Base-by-base conservation (phyloP, 2,329 filamentous ascomycete species). In the Pestalotiopsis fici region DNA sequence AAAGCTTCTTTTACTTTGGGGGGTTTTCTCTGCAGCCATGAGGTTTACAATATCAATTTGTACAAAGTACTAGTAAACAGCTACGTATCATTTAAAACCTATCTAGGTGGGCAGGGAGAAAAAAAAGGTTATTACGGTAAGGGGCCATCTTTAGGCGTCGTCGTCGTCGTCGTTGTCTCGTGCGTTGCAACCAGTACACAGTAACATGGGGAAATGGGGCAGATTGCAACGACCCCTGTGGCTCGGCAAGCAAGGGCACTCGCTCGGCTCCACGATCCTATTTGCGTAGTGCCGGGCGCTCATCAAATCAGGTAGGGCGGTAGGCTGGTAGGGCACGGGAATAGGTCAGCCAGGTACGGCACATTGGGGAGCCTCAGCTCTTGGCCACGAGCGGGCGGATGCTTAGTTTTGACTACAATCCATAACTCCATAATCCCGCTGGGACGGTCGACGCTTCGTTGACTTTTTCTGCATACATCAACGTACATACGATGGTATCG, bases 311-410 rank as follows among this genome's bases (percentile, higher is more conserved):
- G 55, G 6, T 11, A 15, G 27, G 55, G n/a, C n/a, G 18, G 55
- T 15, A 27, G 23, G 27, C 21, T 35, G 31, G 31, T 35, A 35
- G 54, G 54, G 54, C 21, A 28, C 21, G 55, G 27, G 55, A 12
- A 18, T 27, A 31, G 18, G 28, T 35, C 27, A 15, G 15, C n/a
- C 21, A n/a, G 55, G 57, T 31, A 4, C 18, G 21, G 35, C 27
- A 47, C 59, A 18, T 35, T 18, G n/a, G n/a, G 37, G 59, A 62
- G 59, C 59, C 59, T 62, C 59, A 62, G n/a, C 35, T 62, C 59
- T 62, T 62, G 59, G 59, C 59, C 59, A 6, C 39, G 21, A 27
- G 21, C 21, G 18, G 55, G 25, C 37, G n/a, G 23, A 23, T 47
- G n/a, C 31, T 62, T 43, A 60, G 57, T 43, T 47, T 62, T 28